phyloP scores from a whole-genome alignment of 1,139 yeast genomes.

The Debaryomyces robertsiae region DNA sequence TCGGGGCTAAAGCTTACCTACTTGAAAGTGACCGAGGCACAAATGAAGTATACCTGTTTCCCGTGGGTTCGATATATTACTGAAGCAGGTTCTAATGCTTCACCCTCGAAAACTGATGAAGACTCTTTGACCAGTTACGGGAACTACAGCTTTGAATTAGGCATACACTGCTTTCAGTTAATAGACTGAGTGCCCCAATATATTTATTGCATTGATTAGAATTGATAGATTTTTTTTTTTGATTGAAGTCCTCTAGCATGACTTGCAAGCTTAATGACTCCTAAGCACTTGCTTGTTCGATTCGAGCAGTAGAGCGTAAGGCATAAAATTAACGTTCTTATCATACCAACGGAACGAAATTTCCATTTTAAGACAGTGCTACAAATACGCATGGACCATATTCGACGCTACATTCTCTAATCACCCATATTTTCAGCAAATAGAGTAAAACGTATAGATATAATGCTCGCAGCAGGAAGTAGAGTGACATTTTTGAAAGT shows the following conservation, averaged over 20 bases:
- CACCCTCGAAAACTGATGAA: background rate
- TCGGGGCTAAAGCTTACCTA: slow-evolving; percentile 46
- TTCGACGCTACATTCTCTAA: no score
- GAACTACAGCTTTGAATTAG: slow-evolving; percentile 35
- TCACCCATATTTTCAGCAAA: no score
- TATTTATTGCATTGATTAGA: background rate
- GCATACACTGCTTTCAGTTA: slow-evolving; percentile 25
- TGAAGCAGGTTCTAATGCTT: slow-evolving; percentile 20
- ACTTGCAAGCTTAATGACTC: background rate
- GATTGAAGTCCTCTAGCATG: background rate
- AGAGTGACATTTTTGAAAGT: no score
- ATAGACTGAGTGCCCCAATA: slow-evolving; percentile 1
- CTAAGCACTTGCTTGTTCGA: no score
- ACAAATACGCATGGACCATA: background rate
- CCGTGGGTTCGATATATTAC: slow-evolving; percentile 53
- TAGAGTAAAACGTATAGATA: no score
- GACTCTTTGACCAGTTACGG: slow-evolving; percentile 17
- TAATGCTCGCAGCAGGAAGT: no score
- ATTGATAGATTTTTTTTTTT: background rate
- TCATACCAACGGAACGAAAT: no score
- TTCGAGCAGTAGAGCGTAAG: no score
- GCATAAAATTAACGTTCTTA: no score
- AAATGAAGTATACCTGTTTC: slow-evolving; percentile 46
- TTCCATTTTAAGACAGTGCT: slow-evolving; percentile 1
- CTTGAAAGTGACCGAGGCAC: slow-evolving; percentile 44